These are phyloP conservation scores for Rhodocollybia butyracea DNA, from an alignment of 768 basidiomycete genomes.

Conservation along the genomic window DNA sequence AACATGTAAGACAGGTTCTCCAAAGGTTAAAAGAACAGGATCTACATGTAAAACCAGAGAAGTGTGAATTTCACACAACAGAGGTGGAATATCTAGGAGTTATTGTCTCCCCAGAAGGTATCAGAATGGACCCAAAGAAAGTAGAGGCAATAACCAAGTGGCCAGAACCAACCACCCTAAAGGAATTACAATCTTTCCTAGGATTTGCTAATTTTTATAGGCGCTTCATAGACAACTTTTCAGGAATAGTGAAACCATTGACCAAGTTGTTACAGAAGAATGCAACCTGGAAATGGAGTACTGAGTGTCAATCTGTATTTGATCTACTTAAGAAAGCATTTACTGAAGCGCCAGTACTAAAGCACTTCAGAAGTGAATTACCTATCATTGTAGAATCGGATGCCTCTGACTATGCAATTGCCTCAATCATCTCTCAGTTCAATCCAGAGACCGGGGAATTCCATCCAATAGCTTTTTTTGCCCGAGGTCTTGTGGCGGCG, in stretches of 20 bases:
- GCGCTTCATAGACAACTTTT: too few species aligned
- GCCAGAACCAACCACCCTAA: too few species aligned
- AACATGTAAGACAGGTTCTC: constrained; percentile 15
- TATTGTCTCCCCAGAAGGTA: too few species aligned
- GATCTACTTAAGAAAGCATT: not conserved
- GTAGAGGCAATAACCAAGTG: too few species aligned
- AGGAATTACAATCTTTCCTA: too few species aligned
- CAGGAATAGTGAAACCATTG: too few species aligned
- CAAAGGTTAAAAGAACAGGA: constrained; percentile 15
- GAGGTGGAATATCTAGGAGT: too few species aligned
- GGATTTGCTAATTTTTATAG: too few species aligned
- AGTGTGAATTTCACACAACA: too few species aligned
- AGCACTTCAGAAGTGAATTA: not conserved
- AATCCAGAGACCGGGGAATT: constrained; percentile 3
- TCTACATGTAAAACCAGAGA: too few species aligned
- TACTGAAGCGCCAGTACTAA: not conserved
- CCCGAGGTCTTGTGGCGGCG: constrained; percentile 11
- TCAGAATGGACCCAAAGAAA: too few species aligned
- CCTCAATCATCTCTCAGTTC: constrained; percentile 10
- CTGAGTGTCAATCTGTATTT: not conserved
- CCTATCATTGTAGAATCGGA: not conserved
- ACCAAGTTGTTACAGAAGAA: too few species aligned
- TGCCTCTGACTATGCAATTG: constrained; percentile 13
- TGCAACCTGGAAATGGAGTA: not conserved
- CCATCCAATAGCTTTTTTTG: constrained; percentile 23